These are phyloP conservation scores for Hydrangea macrophylla DNA, from an alignment of 148 eudicot species.

Conservation along the genomic window DNA sequence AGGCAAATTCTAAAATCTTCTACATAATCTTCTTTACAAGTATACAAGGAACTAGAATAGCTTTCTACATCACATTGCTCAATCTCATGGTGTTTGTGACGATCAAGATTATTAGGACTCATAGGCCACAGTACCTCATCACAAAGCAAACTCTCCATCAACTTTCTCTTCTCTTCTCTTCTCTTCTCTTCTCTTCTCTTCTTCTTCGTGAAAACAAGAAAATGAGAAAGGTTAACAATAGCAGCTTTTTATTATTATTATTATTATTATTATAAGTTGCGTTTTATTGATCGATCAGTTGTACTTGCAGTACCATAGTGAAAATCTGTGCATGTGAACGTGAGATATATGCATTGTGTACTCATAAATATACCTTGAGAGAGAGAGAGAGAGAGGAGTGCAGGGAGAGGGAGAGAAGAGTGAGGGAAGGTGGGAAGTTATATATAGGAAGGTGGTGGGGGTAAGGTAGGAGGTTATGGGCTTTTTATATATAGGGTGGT, in stretches of 20 bases:
- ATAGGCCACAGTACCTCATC: slow-evolving; percentile 29
- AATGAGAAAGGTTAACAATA: too few relatives aligned
- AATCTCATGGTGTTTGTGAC: too few relatives aligned
- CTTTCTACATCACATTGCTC: background rate
- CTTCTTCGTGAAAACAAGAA: too few relatives aligned
- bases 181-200: too few relatives aligned
- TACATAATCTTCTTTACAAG: slow-evolving; percentile 19
- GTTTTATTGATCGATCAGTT: too few relatives aligned
- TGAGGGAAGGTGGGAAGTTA: background rate
- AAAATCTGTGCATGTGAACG: too few relatives aligned
- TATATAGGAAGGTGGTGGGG: background rate
- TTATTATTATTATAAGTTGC: too few relatives aligned
- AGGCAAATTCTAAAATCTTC: slow-evolving; percentile 21
- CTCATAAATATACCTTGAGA: background rate
- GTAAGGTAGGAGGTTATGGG: too few relatives aligned
- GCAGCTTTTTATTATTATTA: too few relatives aligned
- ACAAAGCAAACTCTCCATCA: slow-evolving; percentile 25
- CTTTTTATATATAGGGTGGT: too few relatives aligned
- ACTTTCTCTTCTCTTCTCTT: too few relatives aligned
- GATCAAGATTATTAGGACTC: slow-evolving; percentile 2
- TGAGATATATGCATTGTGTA: too few relatives aligned
- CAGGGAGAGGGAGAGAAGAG: background rate
- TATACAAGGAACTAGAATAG: background rate
- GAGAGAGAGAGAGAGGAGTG: background rate
- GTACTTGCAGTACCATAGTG: background rate